These are phyloP conservation scores for Periconia sp. DNA, from an alignment of 2,329 filamentous ascomycete genomes.

Conservation along the genomic window DNA sequence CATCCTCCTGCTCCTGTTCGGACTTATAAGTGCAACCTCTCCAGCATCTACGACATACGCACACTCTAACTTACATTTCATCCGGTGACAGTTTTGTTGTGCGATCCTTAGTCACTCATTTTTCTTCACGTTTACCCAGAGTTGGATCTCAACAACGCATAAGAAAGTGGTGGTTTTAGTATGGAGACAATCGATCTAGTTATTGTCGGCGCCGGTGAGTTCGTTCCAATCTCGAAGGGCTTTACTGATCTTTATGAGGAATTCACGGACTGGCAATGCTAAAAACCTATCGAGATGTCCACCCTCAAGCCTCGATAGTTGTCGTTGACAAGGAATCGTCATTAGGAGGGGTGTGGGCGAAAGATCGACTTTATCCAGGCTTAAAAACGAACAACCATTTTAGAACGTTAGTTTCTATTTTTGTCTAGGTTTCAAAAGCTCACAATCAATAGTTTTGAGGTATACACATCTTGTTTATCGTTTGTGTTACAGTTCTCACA, in stretches of 20 bases:
- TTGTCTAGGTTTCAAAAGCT: background rate
- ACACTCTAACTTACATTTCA: too few relatives aligned
- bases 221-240: background rate
- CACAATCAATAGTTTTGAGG: conserved; percentile 20
- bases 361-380: conserved; percentile 51
- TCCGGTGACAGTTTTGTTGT: too few relatives aligned
- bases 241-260: conserved; percentile 16
- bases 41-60: too few relatives aligned
- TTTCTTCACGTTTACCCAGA: too few relatives aligned
- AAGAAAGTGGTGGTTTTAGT: background rate
- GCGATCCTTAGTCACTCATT: too few relatives aligned
- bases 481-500: background rate
- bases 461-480: conserved; percentile 7
- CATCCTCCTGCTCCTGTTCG: too few relatives aligned
- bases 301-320: conserved; percentile 48
- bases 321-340: conserved; percentile 51
- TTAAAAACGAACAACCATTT: conserved; percentile 53
- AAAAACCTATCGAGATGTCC: conserved; percentile 56
- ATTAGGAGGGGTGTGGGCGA: conserved; percentile 52
- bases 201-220: conserved; percentile 37
- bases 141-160: background rate
- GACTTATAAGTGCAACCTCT: too few relatives aligned
- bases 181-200: conserved; percentile 27
- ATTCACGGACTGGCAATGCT: conserved; percentile 54
- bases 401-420: conserved; percentile 34